phyloP scores from a whole-genome alignment of 2,329 filamentous ascomycete species.

The Monilinia polystroma region DNA sequence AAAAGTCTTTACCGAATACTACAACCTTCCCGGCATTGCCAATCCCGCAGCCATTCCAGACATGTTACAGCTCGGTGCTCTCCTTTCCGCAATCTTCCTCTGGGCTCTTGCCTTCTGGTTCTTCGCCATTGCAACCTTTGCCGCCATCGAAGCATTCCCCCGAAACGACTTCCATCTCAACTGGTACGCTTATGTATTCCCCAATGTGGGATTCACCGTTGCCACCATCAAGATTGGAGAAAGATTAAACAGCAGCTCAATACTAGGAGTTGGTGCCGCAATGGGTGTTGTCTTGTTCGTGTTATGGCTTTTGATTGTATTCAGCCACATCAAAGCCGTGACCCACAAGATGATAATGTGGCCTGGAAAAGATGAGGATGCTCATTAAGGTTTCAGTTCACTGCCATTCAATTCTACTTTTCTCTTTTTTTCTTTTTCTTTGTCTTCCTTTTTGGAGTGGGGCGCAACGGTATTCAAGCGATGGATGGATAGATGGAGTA shows the following conservation, averaged over 20 bases:
- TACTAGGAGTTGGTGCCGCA: conserved; percentile 50
- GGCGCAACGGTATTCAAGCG: too few relatives aligned
- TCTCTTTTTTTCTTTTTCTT: too few relatives aligned
- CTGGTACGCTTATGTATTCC: conserved; percentile 65
- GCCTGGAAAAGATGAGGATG: conserved; percentile 42
- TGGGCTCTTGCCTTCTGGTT: conserved; percentile 64
- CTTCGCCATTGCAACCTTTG: conserved; percentile 47
- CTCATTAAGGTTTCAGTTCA: conserved; percentile 21
- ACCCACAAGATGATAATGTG: conserved; percentile 39
- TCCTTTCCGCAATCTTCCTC: conserved; percentile 55
- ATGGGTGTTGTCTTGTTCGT: conserved; percentile 49
- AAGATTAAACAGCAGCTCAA: conserved; percentile 46
- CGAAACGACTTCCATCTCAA: conserved; percentile 57
- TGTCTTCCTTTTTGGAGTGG: too few relatives aligned
- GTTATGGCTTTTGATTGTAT: conserved; percentile 37
- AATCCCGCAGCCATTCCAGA: conserved; percentile 42
- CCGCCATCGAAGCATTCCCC: conserved; percentile 42
- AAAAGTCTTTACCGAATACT: conserved; percentile 32
- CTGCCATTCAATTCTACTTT: too few relatives aligned
- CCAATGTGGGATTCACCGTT: conserved; percentile 59
- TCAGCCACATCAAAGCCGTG: conserved; percentile 38
- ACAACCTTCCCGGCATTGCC: conserved; percentile 42
- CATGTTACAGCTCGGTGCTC: conserved; percentile 40
- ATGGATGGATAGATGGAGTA: background rate
- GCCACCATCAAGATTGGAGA: conserved; percentile 55